A percentile compares a stretch with the other conserved stretches of the same genome.
Evolutionary conservation across 768 basidiomycete genomes (phyloP).

Genomic region (Suillus subalutaceus): DNA sequence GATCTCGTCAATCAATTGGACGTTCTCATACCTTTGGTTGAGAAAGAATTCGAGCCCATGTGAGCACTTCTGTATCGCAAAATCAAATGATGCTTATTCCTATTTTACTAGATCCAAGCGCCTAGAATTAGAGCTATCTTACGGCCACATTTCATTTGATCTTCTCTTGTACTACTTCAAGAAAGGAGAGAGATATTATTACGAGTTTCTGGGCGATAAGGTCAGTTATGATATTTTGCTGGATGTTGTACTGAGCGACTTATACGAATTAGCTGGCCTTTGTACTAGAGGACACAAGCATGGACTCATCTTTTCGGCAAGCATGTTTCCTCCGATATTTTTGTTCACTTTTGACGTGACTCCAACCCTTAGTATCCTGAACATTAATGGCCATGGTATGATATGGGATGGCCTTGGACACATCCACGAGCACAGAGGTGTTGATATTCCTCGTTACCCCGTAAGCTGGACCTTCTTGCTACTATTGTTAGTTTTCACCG

Average conservation of each 20-base stretch:
- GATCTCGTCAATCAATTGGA: slow-evolving; percentile 16
- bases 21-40: slow-evolving; percentile 16
- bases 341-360: not conserved
- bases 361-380: not conserved
- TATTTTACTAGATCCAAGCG: slow-evolving; percentile 17
- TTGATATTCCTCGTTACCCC: slow-evolving; percentile 9
- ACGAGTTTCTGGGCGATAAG: not conserved
- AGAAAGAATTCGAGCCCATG: slow-evolving; percentile 23
- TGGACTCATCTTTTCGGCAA: not conserved
- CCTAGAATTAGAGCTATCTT: slow-evolving; percentile 16
- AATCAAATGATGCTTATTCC: not conserved
- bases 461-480: slow-evolving; percentile 9
- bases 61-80: slow-evolving; percentile 4
- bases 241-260: not conserved
- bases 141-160: slow-evolving; percentile 23
- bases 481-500: not conserved
- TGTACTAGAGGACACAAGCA: not conserved
- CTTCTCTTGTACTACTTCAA: slow-evolving; percentile 20
- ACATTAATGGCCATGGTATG: not conserved
- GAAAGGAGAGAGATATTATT: slow-evolving; percentile 12
- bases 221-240: not conserved
- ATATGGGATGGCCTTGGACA: slow-evolving; percentile 18
- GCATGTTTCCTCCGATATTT: not conserved
- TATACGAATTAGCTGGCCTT: slow-evolving; percentile 2
- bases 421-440: not conserved